These are phyloP conservation scores for Candida wancherniae DNA, from an alignment of 805 yeast species.

Conservation along the genomic window DNA sequence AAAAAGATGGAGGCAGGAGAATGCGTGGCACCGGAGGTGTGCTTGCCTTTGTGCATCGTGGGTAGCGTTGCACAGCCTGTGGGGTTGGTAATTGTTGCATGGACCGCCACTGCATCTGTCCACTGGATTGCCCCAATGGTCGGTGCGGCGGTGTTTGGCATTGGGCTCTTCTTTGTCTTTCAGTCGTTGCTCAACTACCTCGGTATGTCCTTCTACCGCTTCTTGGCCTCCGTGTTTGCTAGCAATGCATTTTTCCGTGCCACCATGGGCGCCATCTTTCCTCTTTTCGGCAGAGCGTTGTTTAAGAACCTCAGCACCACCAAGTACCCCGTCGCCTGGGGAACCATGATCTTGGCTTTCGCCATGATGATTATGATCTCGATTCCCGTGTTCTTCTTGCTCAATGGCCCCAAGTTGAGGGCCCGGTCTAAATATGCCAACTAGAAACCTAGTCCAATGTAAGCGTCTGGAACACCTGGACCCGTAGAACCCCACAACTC, in stretches of 20 bases:
- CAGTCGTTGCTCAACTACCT: constrained; percentile 14
- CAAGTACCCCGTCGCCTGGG: constrained; percentile 13
- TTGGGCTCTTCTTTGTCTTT: constrained; percentile 11
- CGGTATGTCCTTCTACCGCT: constrained; percentile 11
- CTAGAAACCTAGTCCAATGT: too few relatives aligned
- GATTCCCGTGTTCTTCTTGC: constrained; percentile 9
- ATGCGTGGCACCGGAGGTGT: constrained; percentile 8
- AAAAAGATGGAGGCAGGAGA: constrained; percentile 4
- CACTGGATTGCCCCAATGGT: constrained; percentile 14
- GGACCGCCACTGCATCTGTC: constrained; percentile 10
- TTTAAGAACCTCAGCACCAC: constrained; percentile 6
- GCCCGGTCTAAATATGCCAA: constrained; percentile 13
- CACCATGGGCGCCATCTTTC: constrained; percentile 14
- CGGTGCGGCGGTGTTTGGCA: constrained; percentile 9
- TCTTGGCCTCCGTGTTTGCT: constrained; percentile 13
- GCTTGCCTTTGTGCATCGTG: constrained; percentile 7
- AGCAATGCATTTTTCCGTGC: constrained; percentile 13
- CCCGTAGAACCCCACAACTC: too few relatives aligned
- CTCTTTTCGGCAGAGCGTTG: constrained; percentile 12
- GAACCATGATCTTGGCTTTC: constrained; percentile 10
- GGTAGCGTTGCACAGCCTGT: constrained; percentile 12
- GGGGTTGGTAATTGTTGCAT: constrained; percentile 11
- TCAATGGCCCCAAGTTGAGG: constrained; percentile 12
- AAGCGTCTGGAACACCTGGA: too few relatives aligned
- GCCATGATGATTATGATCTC: constrained; percentile 5